Conservation (phyloP, 257 asterid species). For the Solanum clarkiae region DNA sequence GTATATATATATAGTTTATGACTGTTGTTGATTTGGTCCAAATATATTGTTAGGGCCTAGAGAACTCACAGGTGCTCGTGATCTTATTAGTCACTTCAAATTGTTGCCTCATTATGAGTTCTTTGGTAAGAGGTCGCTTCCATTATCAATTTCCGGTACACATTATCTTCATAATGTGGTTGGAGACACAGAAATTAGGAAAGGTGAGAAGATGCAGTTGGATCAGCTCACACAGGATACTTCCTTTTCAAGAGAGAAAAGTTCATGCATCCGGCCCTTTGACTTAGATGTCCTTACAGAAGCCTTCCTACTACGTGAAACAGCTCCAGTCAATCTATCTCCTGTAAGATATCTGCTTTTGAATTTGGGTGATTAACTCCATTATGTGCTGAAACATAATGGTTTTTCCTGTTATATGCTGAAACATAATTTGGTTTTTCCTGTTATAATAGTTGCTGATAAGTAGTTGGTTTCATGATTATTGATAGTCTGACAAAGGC, state of each 20-base stretch:
- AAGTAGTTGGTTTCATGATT: slow-evolving; percentile 5
- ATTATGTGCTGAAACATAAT: background rate
- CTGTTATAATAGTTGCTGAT: slow-evolving; percentile 6
- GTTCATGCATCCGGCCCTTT: slow-evolving; percentile 62
- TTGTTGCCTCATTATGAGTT: slow-evolving; percentile 81
- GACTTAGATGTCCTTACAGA: slow-evolving; percentile 62
- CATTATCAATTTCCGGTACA: slow-evolving; percentile 70
- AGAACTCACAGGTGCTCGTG: slow-evolving; percentile 94
- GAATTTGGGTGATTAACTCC: slow-evolving; percentile 5
- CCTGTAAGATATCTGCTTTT: slow-evolving; percentile 40
- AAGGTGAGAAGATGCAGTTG: slow-evolving; percentile 95
- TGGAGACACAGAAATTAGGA: slow-evolving; percentile 89
- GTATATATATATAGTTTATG: background rate
- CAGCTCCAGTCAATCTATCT: slow-evolving; percentile 66
- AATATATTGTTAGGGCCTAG: slow-evolving; percentile 56
- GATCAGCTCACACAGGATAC: slow-evolving; percentile 64
- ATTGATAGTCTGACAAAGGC: slow-evolving; percentile 79
- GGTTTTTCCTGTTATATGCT: background rate
- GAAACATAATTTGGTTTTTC: background rate
- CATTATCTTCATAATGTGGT: slow-evolving; percentile 93
- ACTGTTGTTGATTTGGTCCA: slow-evolving; percentile 8
- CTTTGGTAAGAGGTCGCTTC: slow-evolving; percentile 92
- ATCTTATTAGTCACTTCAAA: slow-evolving; percentile 77
- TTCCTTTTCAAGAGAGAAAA: slow-evolving; percentile 50
- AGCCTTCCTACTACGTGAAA: slow-evolving; percentile 86